phyloP scores from a whole-genome alignment of 306 rosid genomes.

The Acmispon strigosus region DNA sequence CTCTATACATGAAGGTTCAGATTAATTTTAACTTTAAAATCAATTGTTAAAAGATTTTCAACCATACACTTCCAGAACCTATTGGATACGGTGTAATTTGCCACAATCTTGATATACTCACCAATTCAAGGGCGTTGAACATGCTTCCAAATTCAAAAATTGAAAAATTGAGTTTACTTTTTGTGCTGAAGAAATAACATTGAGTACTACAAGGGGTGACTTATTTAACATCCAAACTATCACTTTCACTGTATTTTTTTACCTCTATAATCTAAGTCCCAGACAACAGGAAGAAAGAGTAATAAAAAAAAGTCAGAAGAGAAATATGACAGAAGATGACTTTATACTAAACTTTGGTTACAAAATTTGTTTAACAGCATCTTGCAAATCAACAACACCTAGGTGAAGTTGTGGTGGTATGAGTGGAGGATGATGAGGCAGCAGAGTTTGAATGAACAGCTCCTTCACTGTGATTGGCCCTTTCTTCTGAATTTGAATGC shows the following conservation, averaged over 20 bases:
- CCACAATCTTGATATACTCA: neutral
- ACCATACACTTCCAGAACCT: too few species aligned
- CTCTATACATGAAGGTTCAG: too few species aligned
- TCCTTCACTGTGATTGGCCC: constrained; percentile 43
- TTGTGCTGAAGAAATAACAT: neutral
- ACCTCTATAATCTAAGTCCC: constrained; percentile 11
- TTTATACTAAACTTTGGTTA: constrained; percentile 16
- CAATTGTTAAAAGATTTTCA: too few species aligned
- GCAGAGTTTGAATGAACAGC: constrained; percentile 56
- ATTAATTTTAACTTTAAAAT: too few species aligned
- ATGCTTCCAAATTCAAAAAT: neutral
- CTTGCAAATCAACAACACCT: constrained; percentile 27
- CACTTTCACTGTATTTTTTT: constrained; percentile 14
- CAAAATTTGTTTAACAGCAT: constrained; percentile 29
- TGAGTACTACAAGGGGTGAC: neutral
- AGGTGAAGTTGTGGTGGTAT: constrained; percentile 45
- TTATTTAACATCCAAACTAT: constrained; percentile 31
- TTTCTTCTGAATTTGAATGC: constrained; percentile 41
- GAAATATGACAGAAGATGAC: neutral
- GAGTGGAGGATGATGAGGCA: constrained; percentile 71
- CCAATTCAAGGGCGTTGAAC: neutral
- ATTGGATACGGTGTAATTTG: neutral
- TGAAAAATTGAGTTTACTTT: neutral
- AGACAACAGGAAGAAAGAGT: neutral
- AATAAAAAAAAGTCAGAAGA: constrained; percentile 3